A percentile compares a stretch with the other conserved stretches of the same genome.
These are phyloP conservation scores for Sporothrix curviconia DNA, from an alignment of 2,329 filamentous ascomycete species.

Conservation along the genomic window DNA sequence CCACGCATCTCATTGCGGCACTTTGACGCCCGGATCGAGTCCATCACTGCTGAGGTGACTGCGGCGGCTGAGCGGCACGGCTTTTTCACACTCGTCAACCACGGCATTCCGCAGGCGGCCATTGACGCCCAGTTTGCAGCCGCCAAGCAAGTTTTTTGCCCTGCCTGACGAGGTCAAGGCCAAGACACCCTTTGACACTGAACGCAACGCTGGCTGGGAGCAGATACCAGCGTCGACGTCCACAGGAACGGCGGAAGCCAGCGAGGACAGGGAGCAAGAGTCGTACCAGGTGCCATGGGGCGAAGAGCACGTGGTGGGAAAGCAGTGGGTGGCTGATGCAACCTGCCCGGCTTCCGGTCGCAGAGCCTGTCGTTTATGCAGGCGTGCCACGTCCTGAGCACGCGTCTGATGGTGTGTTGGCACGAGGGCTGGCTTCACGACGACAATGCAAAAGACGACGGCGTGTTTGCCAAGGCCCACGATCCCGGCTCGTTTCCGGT, in stretches of 20 bases:
- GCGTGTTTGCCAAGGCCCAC: conserved; percentile 50
- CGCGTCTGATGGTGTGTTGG: conserved; percentile 52
- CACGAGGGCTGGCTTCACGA: conserved; percentile 46
- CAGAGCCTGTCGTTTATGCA: conserved; percentile 47
- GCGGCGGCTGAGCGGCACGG: conserved; percentile 51
- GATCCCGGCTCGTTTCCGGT: too few species aligned
- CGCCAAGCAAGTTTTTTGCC: conserved; percentile 47
- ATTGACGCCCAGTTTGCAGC: conserved; percentile 46
- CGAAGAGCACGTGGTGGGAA: conserved; percentile 40
- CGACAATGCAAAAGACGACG: conserved; percentile 28
- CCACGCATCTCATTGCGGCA: conserved; percentile 48
- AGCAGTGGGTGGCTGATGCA: conserved; percentile 44
- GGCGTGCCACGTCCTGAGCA: conserved; percentile 43
- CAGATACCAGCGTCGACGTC: conserved; percentile 36
- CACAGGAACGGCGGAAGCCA: too few species aligned
- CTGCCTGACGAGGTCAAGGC: conserved; percentile 45
- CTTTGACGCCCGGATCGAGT: conserved; percentile 45
- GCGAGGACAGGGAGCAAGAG: too few species aligned
- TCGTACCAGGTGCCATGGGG: conserved; percentile 57
- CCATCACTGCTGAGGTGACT: conserved; percentile 46
- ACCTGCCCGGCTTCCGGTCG: conserved; percentile 42
- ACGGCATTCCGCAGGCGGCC: conserved; percentile 42
- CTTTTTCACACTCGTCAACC: conserved; percentile 53
- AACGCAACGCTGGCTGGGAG: conserved; percentile 54
- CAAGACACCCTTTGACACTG: conserved; percentile 43